A percentile compares a stretch with the other conserved stretches of the same genome.
These are phyloP conservation scores for Monilinia vaccinii-corymbosi DNA, from an alignment of 2,329 filamentous ascomycete species.

Conservation along the genomic window DNA sequence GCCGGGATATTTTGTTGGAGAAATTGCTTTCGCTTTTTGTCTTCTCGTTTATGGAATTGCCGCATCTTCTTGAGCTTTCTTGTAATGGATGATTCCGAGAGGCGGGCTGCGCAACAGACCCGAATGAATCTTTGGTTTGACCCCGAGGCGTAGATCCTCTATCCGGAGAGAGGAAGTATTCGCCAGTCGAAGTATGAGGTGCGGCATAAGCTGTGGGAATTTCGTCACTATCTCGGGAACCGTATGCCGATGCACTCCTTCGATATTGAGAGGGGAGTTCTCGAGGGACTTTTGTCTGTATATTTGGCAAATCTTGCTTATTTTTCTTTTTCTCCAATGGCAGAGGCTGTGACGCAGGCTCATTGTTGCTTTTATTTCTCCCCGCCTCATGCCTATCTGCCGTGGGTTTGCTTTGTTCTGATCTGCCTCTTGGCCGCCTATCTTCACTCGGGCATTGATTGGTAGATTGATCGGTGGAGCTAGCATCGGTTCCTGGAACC, in stretches of 20 bases:
- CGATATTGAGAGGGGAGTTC: constrained; percentile 26
- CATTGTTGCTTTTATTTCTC: not conserved
- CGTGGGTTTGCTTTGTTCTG: not conserved
- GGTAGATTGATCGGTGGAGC: constrained; percentile 7
- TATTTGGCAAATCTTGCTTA: constrained; percentile 27
- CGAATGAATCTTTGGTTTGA: constrained; percentile 17
- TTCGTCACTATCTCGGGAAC: constrained; percentile 15
- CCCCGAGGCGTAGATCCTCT: constrained; percentile 24
- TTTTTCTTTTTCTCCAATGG: constrained; percentile 21
- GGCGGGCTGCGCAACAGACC: constrained; percentile 28
- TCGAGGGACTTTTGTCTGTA: constrained; percentile 28
- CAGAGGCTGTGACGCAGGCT: constrained; percentile 9
- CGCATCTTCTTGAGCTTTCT: constrained; percentile 27
- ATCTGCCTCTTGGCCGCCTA: constrained; percentile 11
- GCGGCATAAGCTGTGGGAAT: constrained; percentile 27
- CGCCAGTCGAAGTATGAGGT: constrained; percentile 23
- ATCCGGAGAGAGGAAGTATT: constrained; percentile 40
- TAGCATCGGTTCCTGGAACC: constrained; percentile 32
- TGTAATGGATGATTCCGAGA: constrained; percentile 27
- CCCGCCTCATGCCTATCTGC: not conserved
- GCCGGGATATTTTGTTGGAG: constrained; percentile 13
- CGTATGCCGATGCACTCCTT: constrained; percentile 25
- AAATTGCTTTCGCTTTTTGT: constrained; percentile 21
- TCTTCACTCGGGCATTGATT: constrained; percentile 11
- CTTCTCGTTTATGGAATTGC: constrained; percentile 21